Conservation (phyloP, 1,139 yeast species). For the Debaryomyces subglobosus region DNA sequence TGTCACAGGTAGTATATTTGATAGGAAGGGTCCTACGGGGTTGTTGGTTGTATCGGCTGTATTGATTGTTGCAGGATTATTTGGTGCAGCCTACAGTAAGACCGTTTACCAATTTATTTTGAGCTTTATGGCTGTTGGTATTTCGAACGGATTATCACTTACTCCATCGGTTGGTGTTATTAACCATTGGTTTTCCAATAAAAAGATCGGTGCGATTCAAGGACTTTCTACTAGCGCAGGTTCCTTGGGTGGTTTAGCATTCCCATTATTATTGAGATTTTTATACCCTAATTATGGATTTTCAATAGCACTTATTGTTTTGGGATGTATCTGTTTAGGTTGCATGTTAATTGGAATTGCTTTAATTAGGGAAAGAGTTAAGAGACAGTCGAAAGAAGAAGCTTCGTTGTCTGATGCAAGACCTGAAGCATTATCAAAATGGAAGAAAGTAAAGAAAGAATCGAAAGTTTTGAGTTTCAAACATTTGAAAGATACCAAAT, state of each 20-base stretch:
- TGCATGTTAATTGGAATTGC: conserved; percentile 40
- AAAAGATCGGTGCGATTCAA: conserved; percentile 55
- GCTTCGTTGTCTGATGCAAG: not conserved
- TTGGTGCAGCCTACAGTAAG: conserved; percentile 54
- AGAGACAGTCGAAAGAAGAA: conserved; percentile 10
- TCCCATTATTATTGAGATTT: conserved; percentile 60
- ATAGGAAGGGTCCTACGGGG: conserved; percentile 47
- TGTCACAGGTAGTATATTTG: conserved; percentile 48
- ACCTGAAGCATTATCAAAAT: conserved; percentile 4
- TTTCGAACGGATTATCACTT: conserved; percentile 59
- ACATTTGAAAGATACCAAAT: conserved; percentile 21
- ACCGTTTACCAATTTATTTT: conserved; percentile 57
- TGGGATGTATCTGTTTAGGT: conserved; percentile 52
- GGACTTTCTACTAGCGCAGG: conserved; percentile 68
- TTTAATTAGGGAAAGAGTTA: conserved; percentile 53
- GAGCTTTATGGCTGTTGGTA: conserved; percentile 53
- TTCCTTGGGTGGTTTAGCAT: conserved; percentile 61
- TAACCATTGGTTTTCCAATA: conserved; percentile 32
- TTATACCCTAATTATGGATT: conserved; percentile 58
- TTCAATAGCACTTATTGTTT: conserved; percentile 61
- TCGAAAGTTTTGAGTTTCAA: conserved; percentile 11
- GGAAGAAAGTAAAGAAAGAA: conserved; percentile 9
- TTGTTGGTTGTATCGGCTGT: conserved; percentile 49
- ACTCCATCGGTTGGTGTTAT: conserved; percentile 55
- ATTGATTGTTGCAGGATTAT: conserved; percentile 47